Conservation (phyloP, 345 rosid species). For the Pistacia atlantica region DNA sequence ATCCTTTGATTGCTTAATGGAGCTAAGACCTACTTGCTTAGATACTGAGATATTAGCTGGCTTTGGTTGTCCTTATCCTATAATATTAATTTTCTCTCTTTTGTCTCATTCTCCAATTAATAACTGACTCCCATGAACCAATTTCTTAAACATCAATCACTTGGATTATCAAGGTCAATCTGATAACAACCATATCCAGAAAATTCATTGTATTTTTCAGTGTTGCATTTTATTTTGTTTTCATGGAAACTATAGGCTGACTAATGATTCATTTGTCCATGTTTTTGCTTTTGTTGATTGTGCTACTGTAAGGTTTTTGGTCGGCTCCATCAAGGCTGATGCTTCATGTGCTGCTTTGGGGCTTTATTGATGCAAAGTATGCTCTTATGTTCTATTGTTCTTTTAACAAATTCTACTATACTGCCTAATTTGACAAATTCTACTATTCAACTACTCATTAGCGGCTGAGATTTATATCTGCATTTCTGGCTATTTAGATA, state of each 20-base stretch:
- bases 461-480: conserved; percentile 46
- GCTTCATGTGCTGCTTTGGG: conserved; percentile 82
- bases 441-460: conserved; percentile 53
- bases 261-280: conserved; percentile 51
- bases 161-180: too few species aligned
- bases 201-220: background rate
- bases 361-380: conserved; percentile 86
- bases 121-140: too few species aligned
- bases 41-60: too few species aligned
- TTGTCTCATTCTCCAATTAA: too few species aligned
- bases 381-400: conserved; percentile 25
- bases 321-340: conserved; percentile 78
- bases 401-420: background rate
- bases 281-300: conserved; percentile 98
- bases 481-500: background rate
- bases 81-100: too few species aligned
- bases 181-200: too few species aligned
- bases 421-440: background rate
- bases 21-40: too few species aligned
- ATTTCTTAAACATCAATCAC: too few species aligned
- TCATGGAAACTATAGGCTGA: conserved; percentile 50
- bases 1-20: too few species aligned
- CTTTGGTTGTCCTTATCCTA: too few species aligned
- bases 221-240: conserved; percentile 19
- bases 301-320: conserved; percentile 88